Base-by-base conservation (phyloP, 2,329 filamentous ascomycete species). In the Fusarium sp. region DNA sequence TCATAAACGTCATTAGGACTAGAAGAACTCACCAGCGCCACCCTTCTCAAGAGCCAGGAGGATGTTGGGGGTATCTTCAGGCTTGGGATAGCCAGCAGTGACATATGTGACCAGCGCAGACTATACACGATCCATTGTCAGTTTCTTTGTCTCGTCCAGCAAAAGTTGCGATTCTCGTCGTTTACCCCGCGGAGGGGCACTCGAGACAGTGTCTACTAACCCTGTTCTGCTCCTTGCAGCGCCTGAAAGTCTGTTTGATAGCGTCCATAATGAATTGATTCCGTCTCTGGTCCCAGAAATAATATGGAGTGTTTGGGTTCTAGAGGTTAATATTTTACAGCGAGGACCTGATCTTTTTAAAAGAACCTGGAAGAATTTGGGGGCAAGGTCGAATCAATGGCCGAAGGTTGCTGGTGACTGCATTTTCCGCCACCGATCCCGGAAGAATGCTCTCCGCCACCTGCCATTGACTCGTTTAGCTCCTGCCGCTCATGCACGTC, bases 51-150 rank as follows among this genome's bases (percentile, higher is more conserved):
- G 91, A 42, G 89, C 93, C 69, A 99, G 84, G 75, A 98, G 85
- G 71, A 98, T 91, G 78, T 94, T 90, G 50, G 94, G 90, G 1
- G 94, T 97, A 76, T 93, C 90, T 74, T 92, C 88, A n/a, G 91
- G 86, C 36, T 88, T 92, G 17, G 96, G 96, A 78, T 91, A 99
- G 58, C 96, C 96, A 61, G 95, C 95, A 26, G 96, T 99, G 78
- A 98, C 94, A 86, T 99, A 99, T 28, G 95, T 95, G 70, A 99
- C 93, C 66, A 99, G 87, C 51, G 96, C 95, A 72, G 93, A 85
- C 88, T 96, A 79, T 70, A 76, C 14, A 58, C 28, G 26, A 33
- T 33, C 38, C 53, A 68, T 65, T 57, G 66, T 76, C 68, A 76
- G 72, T 24, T 43, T 65, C 61, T 54, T 55, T 52, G 38, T 58